Evolutionary conservation across 1,284 basidiomycete species (phyloP).

Genomic region (Ustilago loliicola): DNA sequence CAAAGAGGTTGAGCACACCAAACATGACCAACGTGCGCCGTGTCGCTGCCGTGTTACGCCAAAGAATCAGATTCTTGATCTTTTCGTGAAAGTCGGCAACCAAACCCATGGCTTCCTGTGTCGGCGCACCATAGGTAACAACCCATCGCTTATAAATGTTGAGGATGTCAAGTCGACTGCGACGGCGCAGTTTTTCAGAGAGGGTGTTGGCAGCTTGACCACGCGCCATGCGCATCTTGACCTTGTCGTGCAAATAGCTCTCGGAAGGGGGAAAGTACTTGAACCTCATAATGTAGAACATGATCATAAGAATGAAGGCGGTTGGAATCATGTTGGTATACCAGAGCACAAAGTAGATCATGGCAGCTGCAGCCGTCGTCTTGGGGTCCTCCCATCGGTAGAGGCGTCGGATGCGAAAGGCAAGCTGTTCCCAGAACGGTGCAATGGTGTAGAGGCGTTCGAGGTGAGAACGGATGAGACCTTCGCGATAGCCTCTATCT

Average conservation of each 20-base stretch:
- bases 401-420: slow-evolving; percentile 31
- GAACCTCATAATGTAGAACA: slow-evolving; percentile 67
- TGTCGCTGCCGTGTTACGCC: slow-evolving; percentile 66
- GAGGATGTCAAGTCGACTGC: slow-evolving; percentile 67
- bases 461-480: slow-evolving; percentile 64
- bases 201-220: slow-evolving; percentile 67
- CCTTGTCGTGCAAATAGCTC: slow-evolving; percentile 64
- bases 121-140: slow-evolving; percentile 57
- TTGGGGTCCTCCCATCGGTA: slow-evolving; percentile 57
- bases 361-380: slow-evolving; percentile 62
- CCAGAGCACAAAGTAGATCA: slow-evolving; percentile 70
- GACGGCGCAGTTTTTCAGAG: slow-evolving; percentile 63
- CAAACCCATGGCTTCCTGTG: slow-evolving; percentile 61
- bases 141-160: slow-evolving; percentile 67
- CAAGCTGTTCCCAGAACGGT: slow-evolving; percentile 69
- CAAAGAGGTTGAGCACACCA: slow-evolving; percentile 52
- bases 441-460: slow-evolving; percentile 69
- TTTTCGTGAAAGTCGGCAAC: slow-evolving; percentile 69
- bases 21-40: slow-evolving; percentile 61
- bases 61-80: slow-evolving; percentile 68
- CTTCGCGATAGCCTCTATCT: slow-evolving; percentile 65
- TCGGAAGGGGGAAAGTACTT: slow-evolving; percentile 69
- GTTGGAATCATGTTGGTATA: slow-evolving; percentile 68
- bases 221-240: slow-evolving; percentile 66
- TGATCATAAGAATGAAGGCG: slow-evolving; percentile 63